Percentiles rank a stretch among this genome's conserved stretches.
phyloP scores from a whole-genome alignment of 495 filamentous ascomycete genomes.

The Xeromyces bisporus region DNA sequence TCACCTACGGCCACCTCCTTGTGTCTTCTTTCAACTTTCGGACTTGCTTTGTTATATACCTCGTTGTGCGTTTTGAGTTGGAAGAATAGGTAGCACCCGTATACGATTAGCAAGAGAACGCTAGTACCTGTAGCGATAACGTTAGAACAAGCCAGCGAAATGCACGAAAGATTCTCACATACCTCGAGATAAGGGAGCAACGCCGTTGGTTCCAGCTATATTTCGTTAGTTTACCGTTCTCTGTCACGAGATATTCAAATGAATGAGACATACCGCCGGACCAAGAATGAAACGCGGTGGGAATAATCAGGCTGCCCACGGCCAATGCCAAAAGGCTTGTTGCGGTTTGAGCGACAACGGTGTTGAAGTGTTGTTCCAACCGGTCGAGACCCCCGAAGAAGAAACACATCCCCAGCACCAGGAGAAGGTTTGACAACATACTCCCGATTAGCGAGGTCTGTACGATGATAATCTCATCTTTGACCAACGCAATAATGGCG shows the following conservation, averaged over 20 bases:
- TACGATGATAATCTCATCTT: constrained; percentile 67
- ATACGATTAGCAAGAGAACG: constrained; percentile 60
- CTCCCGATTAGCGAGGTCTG: constrained; percentile 83
- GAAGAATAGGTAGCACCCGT: constrained; percentile 63
- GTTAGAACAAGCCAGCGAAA: neutral
- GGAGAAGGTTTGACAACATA: constrained; percentile 79
- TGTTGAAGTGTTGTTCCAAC: constrained; percentile 77
- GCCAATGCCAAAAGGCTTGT: constrained; percentile 66
- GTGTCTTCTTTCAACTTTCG: constrained; percentile 45
- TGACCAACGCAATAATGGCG: constrained; percentile 59
- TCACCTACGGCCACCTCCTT: constrained; percentile 39
- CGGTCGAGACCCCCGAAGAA: constrained; percentile 73
- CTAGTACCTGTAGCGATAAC: constrained; percentile 34
- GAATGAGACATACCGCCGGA: constrained; percentile 15
- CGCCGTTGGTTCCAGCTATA: constrained; percentile 10
- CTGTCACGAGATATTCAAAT: neutral
- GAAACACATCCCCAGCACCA: constrained; percentile 90
- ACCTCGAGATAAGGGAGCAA: constrained; percentile 23
- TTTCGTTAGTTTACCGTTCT: constrained; percentile 1
- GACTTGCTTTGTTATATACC: constrained; percentile 56
- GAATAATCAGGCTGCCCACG: constrained; percentile 69
- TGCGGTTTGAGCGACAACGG: constrained; percentile 83
- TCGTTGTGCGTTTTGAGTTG: constrained; percentile 60
- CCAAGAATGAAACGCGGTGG: constrained; percentile 63
- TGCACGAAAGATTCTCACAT: constrained; percentile 3